Base-by-base conservation (phyloP, 768 basidiomycete species). In the Pilatotrama ljubarskyi region DNA sequence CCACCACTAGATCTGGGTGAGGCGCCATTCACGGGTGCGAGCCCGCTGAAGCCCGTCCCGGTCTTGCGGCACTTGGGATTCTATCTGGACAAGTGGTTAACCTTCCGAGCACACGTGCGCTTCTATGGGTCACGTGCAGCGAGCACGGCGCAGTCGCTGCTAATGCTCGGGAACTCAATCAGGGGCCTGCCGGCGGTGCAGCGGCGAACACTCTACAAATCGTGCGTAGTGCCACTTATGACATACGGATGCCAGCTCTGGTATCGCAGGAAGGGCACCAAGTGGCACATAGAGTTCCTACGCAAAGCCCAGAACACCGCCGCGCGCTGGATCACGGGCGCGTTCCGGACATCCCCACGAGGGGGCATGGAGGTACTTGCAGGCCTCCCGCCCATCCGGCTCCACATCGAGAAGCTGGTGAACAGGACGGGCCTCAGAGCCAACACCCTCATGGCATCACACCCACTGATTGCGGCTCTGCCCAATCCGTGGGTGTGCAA, bases 81-180 rank as follows among this genome's bases (percentile, higher is more conserved):
- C n/a, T n/a, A n/a, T n/a, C n/a, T n/a, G n/a, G n/a, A n/a, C n/a
- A n/a, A n/a, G n/a, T n/a, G n/a, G n/a, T n/a, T n/a, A n/a, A n/a
- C n/a, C n/a, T n/a, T n/a, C n/a, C n/a, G n/a, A n/a, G n/a, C n/a
- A n/a, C n/a, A n/a, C n/a, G n/a, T n/a, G n/a, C n/a, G n/a, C n/a
- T n/a, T n/a, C n/a, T n/a, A n/a, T n/a, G n/a, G n/a, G n/a, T n/a
- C n/a, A n/a, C n/a, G n/a, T n/a, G n/a, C n/a, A n/a, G n/a, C n/a
- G n/a, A n/a, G n/a, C n/a, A n/a, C n/a, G n/a, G n/a, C n/a, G n/a
- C n/a, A n/a, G n/a, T n/a, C n/a, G n/a, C n/a, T n/a, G n/a, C n/a
- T n/a, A n/a, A n/a, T n/a, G n/a, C n/a, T n/a, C n/a, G 64, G 67
- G 13, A 68, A 68, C 54, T 65, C 64, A 5, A 32, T 57, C 2